Evolutionary conservation across 192 early-diverging fungal genomes (phyloP), one percentile per base, ranked within the genome.

Genomic region (Coemansia sp.): DNA sequence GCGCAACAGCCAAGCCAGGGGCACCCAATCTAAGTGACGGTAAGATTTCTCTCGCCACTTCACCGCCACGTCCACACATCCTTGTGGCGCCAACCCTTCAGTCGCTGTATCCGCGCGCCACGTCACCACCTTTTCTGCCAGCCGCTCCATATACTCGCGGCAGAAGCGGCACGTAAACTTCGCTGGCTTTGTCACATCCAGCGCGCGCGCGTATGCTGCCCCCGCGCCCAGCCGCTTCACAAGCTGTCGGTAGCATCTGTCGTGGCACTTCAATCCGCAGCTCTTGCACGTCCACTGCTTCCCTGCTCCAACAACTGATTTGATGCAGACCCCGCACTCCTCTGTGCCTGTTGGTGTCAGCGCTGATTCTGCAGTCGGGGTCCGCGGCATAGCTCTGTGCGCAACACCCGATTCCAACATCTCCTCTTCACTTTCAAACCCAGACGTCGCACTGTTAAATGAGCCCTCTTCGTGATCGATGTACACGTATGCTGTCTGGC

Each of bases 21-120:
- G 70, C 51, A 73, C 75, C 75, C 75, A 78, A 23, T 49, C 58
- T 5, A 78, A 26, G 23, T 73, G 75, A n/a, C 75, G 69, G 41
- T 65, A 72, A 44, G 75, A 68, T n/a, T 49, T 28, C 26, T 41
- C 50, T 22, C 24, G 52, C 69, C 69, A 78, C 30, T 78, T 78
- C 44, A 78, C 62, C 4, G 59, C 4, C 18, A 73, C 56, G 22
- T 78, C 69, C 14, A 67, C 64, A 2, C 54, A 24, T 4, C 48
- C 60, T 24, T 52, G 28, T 21, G 49, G 3, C 30, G 6, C 52
- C 14, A 44, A 27, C 8, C 49, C 16, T 8, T 26, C 14, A 18
- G n/a, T 53, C 14, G 14, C 49, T 22, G 62, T 19, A 7, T 26
- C 21, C 49, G 22, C 8, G 26, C 69, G 69, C 68, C 64, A 68